Conservation (phyloP, 148 eudicot genomes). For the Diospyros kaki region DNA sequence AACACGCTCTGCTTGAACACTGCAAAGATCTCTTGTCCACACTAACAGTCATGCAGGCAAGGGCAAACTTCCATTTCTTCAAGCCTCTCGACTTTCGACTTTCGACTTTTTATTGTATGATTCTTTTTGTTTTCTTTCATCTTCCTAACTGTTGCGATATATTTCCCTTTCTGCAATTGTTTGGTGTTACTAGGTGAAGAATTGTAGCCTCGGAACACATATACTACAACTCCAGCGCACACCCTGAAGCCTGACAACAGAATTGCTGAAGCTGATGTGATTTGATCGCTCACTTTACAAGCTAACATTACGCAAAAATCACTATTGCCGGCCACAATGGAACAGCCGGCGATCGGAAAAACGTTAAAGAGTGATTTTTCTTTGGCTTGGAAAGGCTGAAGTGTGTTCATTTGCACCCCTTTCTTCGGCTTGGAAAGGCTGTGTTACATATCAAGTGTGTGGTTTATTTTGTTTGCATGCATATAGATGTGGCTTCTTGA, state of each 20-base stretch:
- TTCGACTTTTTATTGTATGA: neutral
- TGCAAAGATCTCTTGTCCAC: slow-evolving; percentile 60
- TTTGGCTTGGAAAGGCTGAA: neutral
- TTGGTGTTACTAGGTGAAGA: slow-evolving; percentile 50
- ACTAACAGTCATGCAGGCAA: slow-evolving; percentile 67
- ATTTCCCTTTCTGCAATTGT: neutral
- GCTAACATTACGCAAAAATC: slow-evolving; percentile 16
- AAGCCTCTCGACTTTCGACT: neutral
- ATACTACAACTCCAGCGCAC: slow-evolving; percentile 42
- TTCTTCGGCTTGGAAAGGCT: neutral
- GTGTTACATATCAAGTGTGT: neutral
- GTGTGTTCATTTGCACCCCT: neutral
- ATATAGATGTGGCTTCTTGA: neutral
- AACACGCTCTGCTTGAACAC: slow-evolving; percentile 47
- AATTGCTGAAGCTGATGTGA: slow-evolving; percentile 24
- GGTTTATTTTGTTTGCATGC: neutral
- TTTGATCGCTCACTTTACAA: slow-evolving; percentile 11
- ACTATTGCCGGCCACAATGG: slow-evolving; percentile 4
- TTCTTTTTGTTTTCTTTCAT: no score
- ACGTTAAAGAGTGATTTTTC: slow-evolving; percentile 9
- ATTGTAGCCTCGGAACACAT: slow-evolving; percentile 68
- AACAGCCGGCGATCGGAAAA: neutral
- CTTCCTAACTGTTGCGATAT: neutral
- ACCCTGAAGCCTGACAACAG: slow-evolving; percentile 25
- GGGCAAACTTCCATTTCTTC: neutral